These are phyloP conservation scores for Sugiyamaella mastotermitis DNA, from an alignment of 805 yeast genomes.

Conservation along the genomic window DNA sequence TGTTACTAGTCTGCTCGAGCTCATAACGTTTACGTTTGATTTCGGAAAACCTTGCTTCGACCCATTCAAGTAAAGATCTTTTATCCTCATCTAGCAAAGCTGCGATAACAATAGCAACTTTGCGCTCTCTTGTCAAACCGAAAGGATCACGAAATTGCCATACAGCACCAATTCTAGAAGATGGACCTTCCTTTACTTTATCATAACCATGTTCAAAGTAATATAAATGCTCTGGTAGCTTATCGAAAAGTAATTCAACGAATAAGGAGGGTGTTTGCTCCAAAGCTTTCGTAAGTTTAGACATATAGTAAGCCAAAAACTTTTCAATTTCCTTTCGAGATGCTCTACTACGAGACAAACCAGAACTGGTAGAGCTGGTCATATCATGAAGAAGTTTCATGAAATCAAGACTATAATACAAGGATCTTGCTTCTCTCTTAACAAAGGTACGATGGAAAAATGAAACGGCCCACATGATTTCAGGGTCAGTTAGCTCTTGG, in stretches of 20 bases:
- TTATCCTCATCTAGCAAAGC: conserved; percentile 43
- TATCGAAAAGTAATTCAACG: conserved; percentile 54
- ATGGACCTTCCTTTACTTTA: conserved; percentile 18
- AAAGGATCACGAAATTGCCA: conserved; percentile 27
- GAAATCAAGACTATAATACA: conserved; percentile 67
- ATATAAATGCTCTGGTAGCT: conserved; percentile 40
- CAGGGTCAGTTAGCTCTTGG: conserved; percentile 53
- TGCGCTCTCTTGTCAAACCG: conserved; percentile 37
- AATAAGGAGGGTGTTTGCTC: conserved; percentile 48
- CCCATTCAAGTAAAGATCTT: conserved; percentile 38
- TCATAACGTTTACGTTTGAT: conserved; percentile 3
- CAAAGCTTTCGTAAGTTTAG: conserved; percentile 44
- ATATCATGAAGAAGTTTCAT: conserved; percentile 51
- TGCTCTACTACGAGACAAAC: conserved; percentile 33
- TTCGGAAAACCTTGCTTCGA: conserved; percentile 28
- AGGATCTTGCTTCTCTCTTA: conserved; percentile 50
- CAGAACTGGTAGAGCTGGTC: conserved; percentile 42
- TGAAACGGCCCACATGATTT: conserved; percentile 56
- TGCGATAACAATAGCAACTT: conserved; percentile 46
- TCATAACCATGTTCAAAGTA: conserved; percentile 61
- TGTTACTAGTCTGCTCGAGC: conserved; percentile 2
- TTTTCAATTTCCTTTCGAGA: conserved; percentile 57
- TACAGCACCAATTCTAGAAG: conserved; percentile 15
- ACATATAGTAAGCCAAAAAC: conserved; percentile 61
- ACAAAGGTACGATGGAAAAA: conserved; percentile 70